Conservation (phyloP, 2,329 filamentous ascomycete genomes). For the Boeremia lycopersici region DNA sequence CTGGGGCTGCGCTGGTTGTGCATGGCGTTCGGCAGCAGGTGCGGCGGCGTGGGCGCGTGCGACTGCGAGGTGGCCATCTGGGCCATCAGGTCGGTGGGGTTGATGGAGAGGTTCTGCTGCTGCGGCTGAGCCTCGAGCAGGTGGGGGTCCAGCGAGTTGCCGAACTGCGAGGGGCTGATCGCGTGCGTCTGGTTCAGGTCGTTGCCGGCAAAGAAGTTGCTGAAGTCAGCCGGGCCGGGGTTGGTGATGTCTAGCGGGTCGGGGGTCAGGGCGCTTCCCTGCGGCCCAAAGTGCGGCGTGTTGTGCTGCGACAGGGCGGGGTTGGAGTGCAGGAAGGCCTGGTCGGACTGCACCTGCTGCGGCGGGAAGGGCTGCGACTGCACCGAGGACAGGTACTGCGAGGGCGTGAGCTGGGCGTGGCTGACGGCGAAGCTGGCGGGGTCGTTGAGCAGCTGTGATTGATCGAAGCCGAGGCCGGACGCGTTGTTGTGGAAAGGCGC, state of each 20-base stretch:
- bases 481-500: constrained; percentile 61
- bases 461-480: constrained; percentile 63
- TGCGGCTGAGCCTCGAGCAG: constrained; percentile 49
- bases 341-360: constrained; percentile 50
- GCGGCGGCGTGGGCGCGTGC: constrained; percentile 61
- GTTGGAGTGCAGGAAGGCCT: constrained; percentile 49
- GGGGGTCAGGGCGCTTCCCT: constrained; percentile 47
- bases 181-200: constrained; percentile 61
- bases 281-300: constrained; percentile 48
- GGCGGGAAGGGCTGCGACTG: constrained; percentile 50
- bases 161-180: constrained; percentile 65
- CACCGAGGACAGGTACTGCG: constrained; percentile 49
- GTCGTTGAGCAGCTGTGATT: constrained; percentile 42
- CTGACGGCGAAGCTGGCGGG: constrained; percentile 39
- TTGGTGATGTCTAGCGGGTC: constrained; percentile 45
- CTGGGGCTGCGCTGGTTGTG: constrained; percentile 59
- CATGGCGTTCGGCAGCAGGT: constrained; percentile 61
- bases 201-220: constrained; percentile 62
- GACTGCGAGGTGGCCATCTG: constrained; percentile 60
- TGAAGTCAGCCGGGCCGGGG: constrained; percentile 45
- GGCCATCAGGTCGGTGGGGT: constrained; percentile 55
- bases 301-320: constrained; percentile 62
- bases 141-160: constrained; percentile 51
- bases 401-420: constrained; percentile 43
- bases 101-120: constrained; percentile 51